Evolutionary conservation across 805 yeast species (phyloP), one percentile per base, ranked within the genome.

Genomic region (Ogataea ramenticola): DNA sequence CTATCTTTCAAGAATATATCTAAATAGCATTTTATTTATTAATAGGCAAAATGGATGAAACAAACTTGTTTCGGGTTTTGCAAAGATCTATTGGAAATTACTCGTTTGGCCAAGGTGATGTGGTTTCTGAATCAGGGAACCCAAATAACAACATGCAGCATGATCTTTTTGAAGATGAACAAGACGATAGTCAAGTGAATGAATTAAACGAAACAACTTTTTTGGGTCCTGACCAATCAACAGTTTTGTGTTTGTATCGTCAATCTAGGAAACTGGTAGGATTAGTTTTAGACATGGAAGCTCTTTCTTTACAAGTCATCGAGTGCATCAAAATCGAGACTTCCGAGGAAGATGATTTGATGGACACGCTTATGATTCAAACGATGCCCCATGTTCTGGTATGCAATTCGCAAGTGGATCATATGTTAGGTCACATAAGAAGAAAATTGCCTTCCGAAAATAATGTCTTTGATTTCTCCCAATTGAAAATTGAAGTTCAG

Each of bases 401-500:
- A 5, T 36, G 31, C 12, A 36, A 36, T 21, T 4, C 4, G 7
- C n/a, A 16, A 35, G 7, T 16, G 11, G n/a, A 15, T 14, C 4
- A 29, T 29, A 29, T 29, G n/a, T 14, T 29, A 14, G n/a, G n/a
- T 10, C 5, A 11, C 12, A 11, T 29, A 8, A 29, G 5, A 14
- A 15, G 12, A 4, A 11, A 4, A 29, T 11, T 4, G 5, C n/a
- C 32, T 4, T 10, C 32, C 5, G 32, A 29, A 10, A 15, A 29
- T 4, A 8, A 9, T 4, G 4, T 17, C 3, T 34, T 34, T 19
- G 24, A 34, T 20, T 19, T 34, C 19, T 17, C n/a, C 12, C n/a
- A 34, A 12, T 5, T 34, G 14, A 34, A 14, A 22, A n/a, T 50
- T 16, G 50, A 49, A 11, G 42, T 47, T 1, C 49, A 46, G 31